A percentile compares a stretch with the other conserved stretches of the same genome.
phyloP scores from a whole-genome alignment of 1,139 yeast genomes.

The Candida dubliniensis region DNA sequence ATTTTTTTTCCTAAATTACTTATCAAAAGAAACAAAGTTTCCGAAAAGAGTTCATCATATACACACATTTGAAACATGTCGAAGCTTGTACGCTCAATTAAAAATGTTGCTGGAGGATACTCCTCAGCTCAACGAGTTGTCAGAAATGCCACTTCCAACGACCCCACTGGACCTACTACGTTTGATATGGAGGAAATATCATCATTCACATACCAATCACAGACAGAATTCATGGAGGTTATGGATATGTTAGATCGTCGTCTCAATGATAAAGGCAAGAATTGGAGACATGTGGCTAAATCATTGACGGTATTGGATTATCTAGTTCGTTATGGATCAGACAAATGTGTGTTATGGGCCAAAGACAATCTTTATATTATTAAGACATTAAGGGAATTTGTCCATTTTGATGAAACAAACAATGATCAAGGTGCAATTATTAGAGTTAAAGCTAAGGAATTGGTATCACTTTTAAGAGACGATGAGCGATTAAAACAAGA shows the following conservation, averaged over 20 bases:
- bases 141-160: slow-evolving; percentile 92
- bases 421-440: slow-evolving; percentile 88
- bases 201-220: slow-evolving; percentile 65
- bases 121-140: slow-evolving; percentile 83
- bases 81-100: slow-evolving; percentile 80
- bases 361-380: slow-evolving; percentile 86
- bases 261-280: slow-evolving; percentile 93
- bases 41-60: not conserved
- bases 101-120: slow-evolving; percentile 93
- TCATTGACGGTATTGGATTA: slow-evolving; percentile 86
- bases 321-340: slow-evolving; percentile 83
- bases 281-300: slow-evolving; percentile 97
- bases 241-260: slow-evolving; percentile 96
- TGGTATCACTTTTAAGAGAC: slow-evolving; percentile 75
- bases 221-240: slow-evolving; percentile 80
- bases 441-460: slow-evolving; percentile 88
- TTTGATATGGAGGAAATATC: slow-evolving; percentile 86
- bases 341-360: slow-evolving; percentile 92
- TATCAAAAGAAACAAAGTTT: not conserved
- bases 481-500: slow-evolving; percentile 81
- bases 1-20: not conserved
- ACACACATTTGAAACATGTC: slow-evolving; percentile 46
- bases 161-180: slow-evolving; percentile 79
- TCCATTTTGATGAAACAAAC: slow-evolving; percentile 76
- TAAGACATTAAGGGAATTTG: slow-evolving; percentile 89